phyloP scores from a whole-genome alignment of 805 yeast species.

The Torulaspora gathmanii region DNA sequence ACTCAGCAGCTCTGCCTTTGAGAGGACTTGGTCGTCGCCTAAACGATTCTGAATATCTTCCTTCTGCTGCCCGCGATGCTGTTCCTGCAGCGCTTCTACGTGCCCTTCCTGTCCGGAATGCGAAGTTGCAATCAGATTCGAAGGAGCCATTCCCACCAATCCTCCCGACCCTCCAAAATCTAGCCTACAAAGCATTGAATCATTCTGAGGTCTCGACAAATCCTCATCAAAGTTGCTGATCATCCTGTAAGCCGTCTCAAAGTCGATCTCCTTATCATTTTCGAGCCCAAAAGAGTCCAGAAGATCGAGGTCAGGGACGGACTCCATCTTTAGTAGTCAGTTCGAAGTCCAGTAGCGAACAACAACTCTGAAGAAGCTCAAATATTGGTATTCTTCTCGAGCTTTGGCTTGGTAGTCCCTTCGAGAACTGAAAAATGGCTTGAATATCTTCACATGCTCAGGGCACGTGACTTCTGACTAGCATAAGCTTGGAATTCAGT shows the following conservation, averaged over 20 bases:
- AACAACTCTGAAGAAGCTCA: not conserved
- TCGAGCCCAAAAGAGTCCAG: slow-evolving; percentile 29
- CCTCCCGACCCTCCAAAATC: slow-evolving; percentile 1
- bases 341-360: not conserved
- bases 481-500: not conserved
- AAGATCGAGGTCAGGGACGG: slow-evolving; percentile 8
- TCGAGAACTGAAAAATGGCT: not conserved
- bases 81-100: not conserved
- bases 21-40: not conserved
- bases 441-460: slow-evolving; percentile 14
- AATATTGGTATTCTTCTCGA: not conserved
- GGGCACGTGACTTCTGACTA: slow-evolving; percentile 1
- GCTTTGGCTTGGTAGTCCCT: not conserved
- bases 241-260: slow-evolving; percentile 36
- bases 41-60: not conserved
- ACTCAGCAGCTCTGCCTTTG: slow-evolving; percentile 25
- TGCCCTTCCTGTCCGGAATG: not conserved
- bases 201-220: slow-evolving; percentile 6
- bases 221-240: slow-evolving; percentile 24
- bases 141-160: not conserved
- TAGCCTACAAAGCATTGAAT: slow-evolving; percentile 8
- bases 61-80: not conserved
- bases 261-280: slow-evolving; percentile 32
- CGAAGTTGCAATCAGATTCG: not conserved
- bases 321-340: not conserved